Conservation (phyloP, 2,329 filamentous ascomycete species). For the Talaromyces amestolkiae region DNA sequence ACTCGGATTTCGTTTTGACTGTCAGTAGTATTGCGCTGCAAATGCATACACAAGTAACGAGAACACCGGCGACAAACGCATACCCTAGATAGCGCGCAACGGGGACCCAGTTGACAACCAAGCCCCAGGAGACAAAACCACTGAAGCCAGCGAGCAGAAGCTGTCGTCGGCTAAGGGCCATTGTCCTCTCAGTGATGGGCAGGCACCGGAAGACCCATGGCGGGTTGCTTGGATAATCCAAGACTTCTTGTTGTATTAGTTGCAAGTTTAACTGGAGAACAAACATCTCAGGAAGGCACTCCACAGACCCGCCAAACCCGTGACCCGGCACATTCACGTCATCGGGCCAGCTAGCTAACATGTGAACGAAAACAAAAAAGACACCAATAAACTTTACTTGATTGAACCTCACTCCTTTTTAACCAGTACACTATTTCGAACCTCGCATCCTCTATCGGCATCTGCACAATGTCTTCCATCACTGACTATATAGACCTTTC, state of each 20-base stretch:
- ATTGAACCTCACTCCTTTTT: neutral
- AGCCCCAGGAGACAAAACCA: slow-evolving; percentile 77
- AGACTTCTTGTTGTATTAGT: neutral
- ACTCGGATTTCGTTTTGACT: slow-evolving; percentile 35
- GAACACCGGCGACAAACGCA: slow-evolving; percentile 70
- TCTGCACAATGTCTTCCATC: slow-evolving; percentile 33
- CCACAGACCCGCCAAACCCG: slow-evolving; percentile 8
- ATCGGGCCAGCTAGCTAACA: neutral
- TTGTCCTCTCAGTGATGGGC: slow-evolving; percentile 49
- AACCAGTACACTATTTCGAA: neutral
- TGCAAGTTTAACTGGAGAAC: neutral
- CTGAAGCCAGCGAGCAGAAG: slow-evolving; percentile 41
- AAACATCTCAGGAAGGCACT: neutral
- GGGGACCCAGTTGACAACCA: slow-evolving; percentile 78
- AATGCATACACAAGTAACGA: slow-evolving; percentile 55
- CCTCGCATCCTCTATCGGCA: neutral
- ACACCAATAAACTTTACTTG: neutral
- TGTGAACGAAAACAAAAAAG: slow-evolving; percentile 5
- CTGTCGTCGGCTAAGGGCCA: slow-evolving; percentile 47
- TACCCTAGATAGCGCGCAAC: slow-evolving; percentile 79
- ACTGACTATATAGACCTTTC: slow-evolving; percentile 58
- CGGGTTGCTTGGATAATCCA: slow-evolving; percentile 23
- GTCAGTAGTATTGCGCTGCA: slow-evolving; percentile 62
- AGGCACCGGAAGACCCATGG: slow-evolving; percentile 35
- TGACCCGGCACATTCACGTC: slow-evolving; percentile 10